Base-by-base conservation (phyloP, 805 yeast species). In the Yamadazyma kitorensis region DNA sequence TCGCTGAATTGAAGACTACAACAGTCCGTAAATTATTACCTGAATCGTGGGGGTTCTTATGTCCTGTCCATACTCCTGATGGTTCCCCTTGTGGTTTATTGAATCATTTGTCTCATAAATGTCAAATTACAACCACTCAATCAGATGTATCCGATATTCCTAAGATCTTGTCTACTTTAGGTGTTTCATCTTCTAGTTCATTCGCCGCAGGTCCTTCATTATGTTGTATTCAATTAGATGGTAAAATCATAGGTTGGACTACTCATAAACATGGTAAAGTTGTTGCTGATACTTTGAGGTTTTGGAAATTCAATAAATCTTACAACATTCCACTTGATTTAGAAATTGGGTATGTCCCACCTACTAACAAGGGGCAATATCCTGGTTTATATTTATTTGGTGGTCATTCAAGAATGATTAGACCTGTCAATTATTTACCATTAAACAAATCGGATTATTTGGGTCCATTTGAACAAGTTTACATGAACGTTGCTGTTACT, bases 61-160 rank as follows among this genome's bases (percentile, higher is more conserved):
- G 98, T 67, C 98, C 98, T 9, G 98, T 93, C 16, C 98, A 93
- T 62, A 93, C 98, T 10, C 98, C 98, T 5, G 98, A 93, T 82
- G 98, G 98, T 51, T 85, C 98, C 33, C 98, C 98, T 14, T 93
- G 98, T 80, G 98, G 98, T 70, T 72, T 93, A 59, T 70, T 93
- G 54, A 93, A 93, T 65, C 98, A 93, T 73, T 80, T 93, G 68
- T 83, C 98, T 7, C 97, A 93, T 66, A 88, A 86, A 62, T 93
- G 98, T 74, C 72, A 74, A 49, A 84, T 93, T 41, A 78, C 96
- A 5, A 89, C 97, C 6, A 59, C 61, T 27, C 80, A 79, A 16
- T 66, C 83, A 4, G 95, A 89, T 54, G 91, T 82, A 12, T 74
- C 86, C 5, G 64, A 67, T 17, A 79, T 93, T 26, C 85, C 95